Evolutionary conservation across 2,329 filamentous ascomycete genomes (phyloP), one percentile per base, ranked within the genome.

Genomic region (Orbilia blumenaviensis): DNA sequence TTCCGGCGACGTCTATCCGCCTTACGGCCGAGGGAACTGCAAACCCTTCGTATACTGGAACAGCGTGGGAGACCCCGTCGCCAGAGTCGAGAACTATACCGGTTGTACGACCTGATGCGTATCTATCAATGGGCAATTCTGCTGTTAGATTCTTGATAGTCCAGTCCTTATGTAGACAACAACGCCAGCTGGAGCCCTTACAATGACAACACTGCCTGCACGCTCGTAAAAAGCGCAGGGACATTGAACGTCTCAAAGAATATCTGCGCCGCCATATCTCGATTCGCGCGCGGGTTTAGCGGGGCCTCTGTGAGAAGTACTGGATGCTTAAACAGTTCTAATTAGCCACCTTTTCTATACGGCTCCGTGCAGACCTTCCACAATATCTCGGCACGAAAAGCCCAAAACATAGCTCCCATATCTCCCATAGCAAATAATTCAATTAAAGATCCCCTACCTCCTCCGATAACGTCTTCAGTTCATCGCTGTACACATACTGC

Each of bases 221-320:
- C 97, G 1, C 94, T 97, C 67, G 93, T 97, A 85, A 97, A 97
- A 50, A 98, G 87, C 2, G 95, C 95, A 10, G 95, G 95, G 9
- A 98, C 94, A 82, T 98, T 98, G 87, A 98, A 98, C 1, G 94
- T 97, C 85, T 99, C 95, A 84, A 99, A 99, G 68, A 99, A 89
- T 79, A 99, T 96, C 84, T 99, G 95, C 44, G 95, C 95, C 41
- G 95, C 95, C 6, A 91, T 96, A 83, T 99, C 95, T 82, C 95
- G 92, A 85, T 99, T 98, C 83, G 91, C 91, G 83, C 94, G 90
- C 34, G 95, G 95, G 84, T 99, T 99, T 79, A 99, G 86, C 42
- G 95, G 95, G 58, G 95, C 93, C 84, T 99, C 95, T 77, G 95
- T 99, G 81, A 99, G 87, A 62, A 99, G 89, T 77, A 99, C 94